Evolutionary conservation across 495 filamentous ascomycete genomes (phyloP), one percentile per base, ranked within the genome.

Genomic region (Daldinia vernicosa): DNA sequence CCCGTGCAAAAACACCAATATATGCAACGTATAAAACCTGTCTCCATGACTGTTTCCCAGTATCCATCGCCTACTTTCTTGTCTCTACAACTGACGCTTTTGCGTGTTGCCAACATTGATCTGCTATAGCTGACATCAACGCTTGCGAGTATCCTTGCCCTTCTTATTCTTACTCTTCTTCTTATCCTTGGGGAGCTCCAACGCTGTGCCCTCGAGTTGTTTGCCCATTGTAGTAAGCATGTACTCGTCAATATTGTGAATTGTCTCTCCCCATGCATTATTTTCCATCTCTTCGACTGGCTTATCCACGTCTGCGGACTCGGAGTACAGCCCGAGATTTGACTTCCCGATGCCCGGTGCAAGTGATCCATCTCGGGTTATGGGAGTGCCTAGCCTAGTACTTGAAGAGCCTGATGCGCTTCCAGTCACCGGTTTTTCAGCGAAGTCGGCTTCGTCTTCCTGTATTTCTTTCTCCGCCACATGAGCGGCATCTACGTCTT

Each of bases 361-460:
- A 28, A 74, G 69, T 5, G 79, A 81, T 30, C 78, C 82, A 27
- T 86, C 85, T n/a, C 81, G 74, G n/a, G 79, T 83, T 6, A 75
- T 78, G 3, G 84, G 82, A 19, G 80, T 84, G 24, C 84, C 84
- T 45, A 80, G 77, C 19, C 79, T 64, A 9, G 79, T 79, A 56
- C 79, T 84, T 17, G 81, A 83, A n/a, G 82, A 71, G 8, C 78
- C 78, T 2, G 82, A 80, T n/a, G 74, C 69, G n/a, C 60, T 78
- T n/a, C 84, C 81, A 0, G 85, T 84, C 3, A 81, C 80, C 54
- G 76, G 84, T 61, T 88, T 89, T 72, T 97, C 95, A n/a, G 89
- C 89, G 74, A 98, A 98, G 72, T 99, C 95, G 1, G 88, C 93
- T 33, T 93, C 93, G 66, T 98, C 95, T 52, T 91, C 90, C 74